Conservation (phyloP, 768 basidiomycete species). For the Gloeophyllum trabeum region DNA sequence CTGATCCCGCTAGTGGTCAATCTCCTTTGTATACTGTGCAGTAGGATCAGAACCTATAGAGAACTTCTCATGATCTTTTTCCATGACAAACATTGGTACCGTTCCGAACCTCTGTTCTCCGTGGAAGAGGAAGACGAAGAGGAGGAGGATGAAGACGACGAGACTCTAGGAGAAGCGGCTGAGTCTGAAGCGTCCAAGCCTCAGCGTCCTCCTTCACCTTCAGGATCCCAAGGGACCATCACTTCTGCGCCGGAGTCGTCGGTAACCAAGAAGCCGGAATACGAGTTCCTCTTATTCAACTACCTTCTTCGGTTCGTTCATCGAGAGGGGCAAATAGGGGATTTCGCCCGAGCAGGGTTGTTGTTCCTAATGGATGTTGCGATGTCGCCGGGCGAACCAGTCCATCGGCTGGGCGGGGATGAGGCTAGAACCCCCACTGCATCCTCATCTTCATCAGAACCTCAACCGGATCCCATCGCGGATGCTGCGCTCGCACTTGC, state of each 20-base stretch:
- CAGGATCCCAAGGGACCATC: conserved; percentile 47
- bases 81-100: conserved; percentile 86
- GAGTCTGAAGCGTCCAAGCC: conserved; percentile 7
- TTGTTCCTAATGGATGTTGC: conserved; percentile 95
- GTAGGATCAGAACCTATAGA: conserved; percentile 79
- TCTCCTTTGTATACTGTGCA: conserved; percentile 85
- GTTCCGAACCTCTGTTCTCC: conserved; percentile 61
- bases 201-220: conserved; percentile 37
- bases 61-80: conserved; percentile 96
- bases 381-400: conserved; percentile 65
- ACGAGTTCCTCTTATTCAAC: conserved; percentile 93
- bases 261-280: conserved; percentile 59
- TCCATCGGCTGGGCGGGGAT: conserved; percentile 26
- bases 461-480: conserved; percentile 50
- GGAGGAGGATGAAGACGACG: conserved; percentile 24
- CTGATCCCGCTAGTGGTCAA: conserved; percentile 67
- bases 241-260: conserved; percentile 35
- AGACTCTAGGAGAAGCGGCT: conserved; percentile 21
- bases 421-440: conserved; percentile 17
- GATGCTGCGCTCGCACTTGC: conserved; percentile 84
- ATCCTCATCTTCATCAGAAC: conserved; percentile 12
- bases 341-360: conserved; percentile 85
- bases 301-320: conserved; percentile 93
- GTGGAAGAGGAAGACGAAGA: conserved; percentile 71
- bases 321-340: conserved; percentile 87